Base-by-base conservation (phyloP, 176 grass and related monocot species). In the Rhynchospora tenuis region DNA sequence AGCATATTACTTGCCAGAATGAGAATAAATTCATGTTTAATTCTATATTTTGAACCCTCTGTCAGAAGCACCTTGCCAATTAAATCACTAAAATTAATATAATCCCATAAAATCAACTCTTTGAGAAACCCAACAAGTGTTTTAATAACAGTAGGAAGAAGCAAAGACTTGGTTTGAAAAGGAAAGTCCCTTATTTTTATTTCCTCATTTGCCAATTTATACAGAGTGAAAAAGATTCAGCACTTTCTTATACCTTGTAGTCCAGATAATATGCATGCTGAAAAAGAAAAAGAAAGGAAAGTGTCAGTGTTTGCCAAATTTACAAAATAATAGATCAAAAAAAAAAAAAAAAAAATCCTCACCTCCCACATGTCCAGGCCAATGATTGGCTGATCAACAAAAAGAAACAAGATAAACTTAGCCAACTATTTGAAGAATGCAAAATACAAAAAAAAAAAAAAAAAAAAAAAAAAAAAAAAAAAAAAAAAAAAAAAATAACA, bases 191-290 rank as follows among this genome's bases (percentile, higher is more conserved):
- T 48, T 26, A 48, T 73, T 73, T 24, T 48, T 10, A 23, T 73
- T 52, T n/a, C 45, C 24, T 52, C 12, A 15, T 52, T 17, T 75
- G 13, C 46, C 51, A 26, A 52, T 22, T 75, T 74, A 52, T 27
- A 10, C 22, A 54, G 22, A 75, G 72, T 27, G 11, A 75, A 47
- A 74, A 51, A 74, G 71, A 44, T n/a, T n/a, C 5, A 12, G 12
- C 67, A n/a, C 23, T 75, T 17, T 33, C 33, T 52, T 9, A 13
- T 83, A 98, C 93, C 96, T 90, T 98, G 86, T 95, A 95, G 73
- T 98, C 96, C 22, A 95, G 84, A 88, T 95, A 98, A 83, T 95
- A 98, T 56, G 96, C 93, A 88, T 95, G 96, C 96, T 99, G 88
- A 66, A 83, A 48, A 80, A 70, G 54, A 64, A 83, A n/a, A 77